phyloP scores from a whole-genome alignment of 2,329 filamentous ascomycete species.

The Cercospora zeae-maydis region DNA sequence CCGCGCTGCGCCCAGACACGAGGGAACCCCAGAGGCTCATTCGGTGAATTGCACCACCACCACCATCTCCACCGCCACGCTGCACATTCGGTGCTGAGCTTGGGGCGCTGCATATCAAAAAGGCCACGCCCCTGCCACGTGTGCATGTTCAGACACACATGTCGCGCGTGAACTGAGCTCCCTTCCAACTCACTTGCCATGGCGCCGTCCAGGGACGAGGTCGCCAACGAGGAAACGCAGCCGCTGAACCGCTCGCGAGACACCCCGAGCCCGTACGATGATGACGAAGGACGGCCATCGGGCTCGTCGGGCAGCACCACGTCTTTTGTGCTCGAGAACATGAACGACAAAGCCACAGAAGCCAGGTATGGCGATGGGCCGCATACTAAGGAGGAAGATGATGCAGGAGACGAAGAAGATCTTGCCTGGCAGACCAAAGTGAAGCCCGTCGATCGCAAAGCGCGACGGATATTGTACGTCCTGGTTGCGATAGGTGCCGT shows the following conservation, averaged over 20 bases:
- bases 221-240: slow-evolving; percentile 43
- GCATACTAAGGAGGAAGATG: slow-evolving; percentile 47
- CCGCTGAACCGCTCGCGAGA: slow-evolving; percentile 40
- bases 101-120: not conserved
- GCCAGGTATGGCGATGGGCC: slow-evolving; percentile 38
- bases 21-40: not conserved
- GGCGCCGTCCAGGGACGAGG: slow-evolving; percentile 1
- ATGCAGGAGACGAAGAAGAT: slow-evolving; percentile 43
- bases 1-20: not conserved
- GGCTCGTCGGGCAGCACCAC: slow-evolving; percentile 77
- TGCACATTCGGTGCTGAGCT: not conserved
- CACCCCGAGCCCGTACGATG: slow-evolving; percentile 34
- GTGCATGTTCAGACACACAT: not conserved
- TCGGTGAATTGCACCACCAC: not conserved
- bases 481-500: slow-evolving; percentile 59
- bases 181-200: not conserved
- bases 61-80: not conserved
- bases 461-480: slow-evolving; percentile 62
- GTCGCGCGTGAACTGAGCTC: not conserved
- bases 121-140: not conserved
- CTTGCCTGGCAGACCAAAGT: slow-evolving; percentile 40
- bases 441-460: slow-evolving; percentile 61
- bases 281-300: slow-evolving; percentile 46
- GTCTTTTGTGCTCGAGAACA: slow-evolving; percentile 74
- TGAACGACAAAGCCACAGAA: slow-evolving; percentile 58